Evolutionary conservation across 2,329 filamentous ascomycete genomes (phyloP), one percentile per base, ranked within the genome.

Genomic region (Pseudogymnoascus verrucosus): DNA sequence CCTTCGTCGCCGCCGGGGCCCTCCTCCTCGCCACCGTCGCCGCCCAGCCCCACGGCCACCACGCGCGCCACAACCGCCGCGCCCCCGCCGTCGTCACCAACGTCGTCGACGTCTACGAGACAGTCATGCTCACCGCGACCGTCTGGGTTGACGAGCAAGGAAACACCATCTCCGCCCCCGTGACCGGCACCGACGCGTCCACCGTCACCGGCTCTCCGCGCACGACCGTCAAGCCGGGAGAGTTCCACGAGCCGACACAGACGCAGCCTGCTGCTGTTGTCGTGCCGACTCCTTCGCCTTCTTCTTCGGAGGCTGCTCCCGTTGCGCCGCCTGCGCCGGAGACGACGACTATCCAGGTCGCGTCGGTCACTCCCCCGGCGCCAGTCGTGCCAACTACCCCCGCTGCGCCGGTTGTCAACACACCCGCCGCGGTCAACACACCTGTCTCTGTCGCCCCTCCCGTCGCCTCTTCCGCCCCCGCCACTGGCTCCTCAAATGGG

Each of bases 51-150:
- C 69, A 75, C 60, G 69, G 72, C 67, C 76, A 77, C 66, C 76
- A 76, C 66, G 65, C 69, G 26, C 62, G 51, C 26, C 67, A 69
- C 44, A 63, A 44, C 10, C 44, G 64, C 26, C 59, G 67, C 11
- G 66, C 77, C 61, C 71, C 81, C 39, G 78, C 80, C 62, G 82
- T 77, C 74, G 75, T 80, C 66, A 83, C 80, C 28, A 76, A 80
- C 59, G 77, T 75, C 39, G 75, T 78, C 21, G 73, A 78, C 61
- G 78, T 78, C 62, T 76, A 78, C 68, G 78, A 79, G 63, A 84
- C 80, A 44, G 72, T 84, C 60, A 68, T 63, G 39, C 31, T 70
- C 34, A 73, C 70, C 3, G 69, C 66, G 3, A 74, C 72, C 14
- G 65, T 84, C 71, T 81, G 76, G 74, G 74, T 79, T 21, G 70